Percentiles rank a stretch among this genome's conserved stretches.
Evolutionary conservation across 306 rosid species (phyloP).

Genomic region (Quercus parvula): DNA sequence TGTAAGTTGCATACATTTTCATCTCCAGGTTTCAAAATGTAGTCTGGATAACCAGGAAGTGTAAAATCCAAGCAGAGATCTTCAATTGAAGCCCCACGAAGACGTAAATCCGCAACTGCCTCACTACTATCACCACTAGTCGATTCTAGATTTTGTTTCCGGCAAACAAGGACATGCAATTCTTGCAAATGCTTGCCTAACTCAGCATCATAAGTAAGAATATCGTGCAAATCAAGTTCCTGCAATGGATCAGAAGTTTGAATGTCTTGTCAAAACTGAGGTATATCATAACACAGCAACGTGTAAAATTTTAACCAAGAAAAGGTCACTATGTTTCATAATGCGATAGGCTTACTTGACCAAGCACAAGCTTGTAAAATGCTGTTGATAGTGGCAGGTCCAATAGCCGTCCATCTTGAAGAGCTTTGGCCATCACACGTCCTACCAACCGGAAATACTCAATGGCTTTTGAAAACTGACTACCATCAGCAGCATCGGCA

Average conservation of each 20-base stretch:
- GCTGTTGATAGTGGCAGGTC: slow-evolving; percentile 89
- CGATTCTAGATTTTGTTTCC: slow-evolving; percentile 62
- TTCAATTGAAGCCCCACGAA: slow-evolving; percentile 75
- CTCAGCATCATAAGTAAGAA: slow-evolving; percentile 80
- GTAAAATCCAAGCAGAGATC: slow-evolving; percentile 85
- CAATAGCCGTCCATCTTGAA: slow-evolving; percentile 94
- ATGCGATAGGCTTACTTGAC: slow-evolving; percentile 65
- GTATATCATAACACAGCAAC: neutral
- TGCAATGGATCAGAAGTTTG: slow-evolving; percentile 26
- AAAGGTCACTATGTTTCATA: neutral
- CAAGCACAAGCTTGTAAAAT: slow-evolving; percentile 84
- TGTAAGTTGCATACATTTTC: slow-evolving; percentile 55
- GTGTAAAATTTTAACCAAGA: neutral
- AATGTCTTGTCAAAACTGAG: slow-evolving; percentile 4
- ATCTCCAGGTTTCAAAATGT: slow-evolving; percentile 74
- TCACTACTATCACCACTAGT: slow-evolving; percentile 33
- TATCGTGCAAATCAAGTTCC: slow-evolving; percentile 98
- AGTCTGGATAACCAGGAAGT: slow-evolving; percentile 93
- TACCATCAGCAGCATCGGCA: slow-evolving; percentile 71
- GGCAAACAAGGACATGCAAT: slow-evolving; percentile 70
- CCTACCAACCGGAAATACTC: slow-evolving; percentile 92
- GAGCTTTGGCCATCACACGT: slow-evolving; percentile 96
- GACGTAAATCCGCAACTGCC: slow-evolving; percentile 38
- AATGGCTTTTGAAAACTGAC: slow-evolving; percentile 59
- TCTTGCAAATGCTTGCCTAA: slow-evolving; percentile 91